Conservation (phyloP, 2,329 filamentous ascomycete genomes). For the Talaromyces sp. region DNA sequence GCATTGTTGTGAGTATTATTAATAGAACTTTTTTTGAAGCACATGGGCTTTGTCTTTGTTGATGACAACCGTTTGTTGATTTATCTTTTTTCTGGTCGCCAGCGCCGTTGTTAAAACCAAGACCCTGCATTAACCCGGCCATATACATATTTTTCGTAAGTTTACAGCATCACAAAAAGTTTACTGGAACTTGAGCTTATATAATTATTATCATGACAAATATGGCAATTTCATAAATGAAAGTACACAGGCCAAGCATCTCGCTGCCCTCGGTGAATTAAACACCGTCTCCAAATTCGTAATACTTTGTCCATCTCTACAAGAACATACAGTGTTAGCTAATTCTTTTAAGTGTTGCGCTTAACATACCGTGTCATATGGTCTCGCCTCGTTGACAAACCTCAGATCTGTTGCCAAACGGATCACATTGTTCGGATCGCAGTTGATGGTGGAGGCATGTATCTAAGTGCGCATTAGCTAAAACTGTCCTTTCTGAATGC, state of each 20-base stretch:
- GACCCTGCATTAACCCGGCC: too few relatives aligned
- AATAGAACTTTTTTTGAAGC: too few relatives aligned
- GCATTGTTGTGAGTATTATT: too few relatives aligned
- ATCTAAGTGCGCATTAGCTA: conserved; percentile 35
- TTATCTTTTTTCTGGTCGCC: too few relatives aligned
- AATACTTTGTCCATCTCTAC: conserved; percentile 6
- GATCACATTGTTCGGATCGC: conserved; percentile 48
- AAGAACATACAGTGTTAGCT: not conserved
- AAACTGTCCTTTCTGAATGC: not conserved
- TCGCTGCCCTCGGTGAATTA: not conserved
- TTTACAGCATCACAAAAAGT: not conserved
- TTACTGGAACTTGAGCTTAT: not conserved
- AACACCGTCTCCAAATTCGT: conserved; percentile 7
- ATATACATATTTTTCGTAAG: not conserved
- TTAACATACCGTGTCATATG: conserved; percentile 41
- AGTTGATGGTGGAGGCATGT: conserved; percentile 53
- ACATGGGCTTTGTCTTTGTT: not conserved
- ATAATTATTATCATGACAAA: not conserved
- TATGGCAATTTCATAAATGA: not conserved
- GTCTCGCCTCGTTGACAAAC: conserved; percentile 49
- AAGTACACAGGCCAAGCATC: not conserved
- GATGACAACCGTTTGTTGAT: not conserved
- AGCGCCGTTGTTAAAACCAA: too few relatives aligned
- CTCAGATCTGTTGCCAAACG: conserved; percentile 53
- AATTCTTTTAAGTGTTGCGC: not conserved